Evolutionary conservation across 202 grass and related monocot genomes (phyloP).

Genomic region (Panicum virgatum): DNA sequence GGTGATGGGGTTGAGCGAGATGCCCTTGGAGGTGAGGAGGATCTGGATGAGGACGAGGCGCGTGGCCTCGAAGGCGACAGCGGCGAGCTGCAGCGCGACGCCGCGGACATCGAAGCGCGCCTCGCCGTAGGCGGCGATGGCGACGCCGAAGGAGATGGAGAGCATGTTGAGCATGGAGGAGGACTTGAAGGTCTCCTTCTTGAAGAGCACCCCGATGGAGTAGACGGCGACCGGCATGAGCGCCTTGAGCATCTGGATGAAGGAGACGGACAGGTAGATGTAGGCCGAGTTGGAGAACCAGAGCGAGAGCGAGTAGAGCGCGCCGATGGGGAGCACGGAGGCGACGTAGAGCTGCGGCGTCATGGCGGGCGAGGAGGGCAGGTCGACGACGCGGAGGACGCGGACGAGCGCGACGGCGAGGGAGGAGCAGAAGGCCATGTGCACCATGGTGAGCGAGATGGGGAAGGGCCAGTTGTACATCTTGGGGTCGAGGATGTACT

Average conservation of each 20-base stretch:
- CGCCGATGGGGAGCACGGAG: constrained; percentile 82
- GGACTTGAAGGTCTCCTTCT: constrained; percentile 72
- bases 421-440: constrained; percentile 88
- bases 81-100: constrained; percentile 76
- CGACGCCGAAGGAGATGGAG: constrained; percentile 94
- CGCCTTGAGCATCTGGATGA: constrained; percentile 99
- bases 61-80: constrained; percentile 86
- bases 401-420: constrained; percentile 80
- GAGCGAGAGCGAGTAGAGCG: constrained; percentile 87
- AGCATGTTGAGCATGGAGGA: constrained; percentile 93
- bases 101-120: constrained; percentile 69
- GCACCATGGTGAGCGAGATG: constrained; percentile 87
- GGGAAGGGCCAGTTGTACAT: constrained; percentile 98
- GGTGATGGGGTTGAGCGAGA: constrained; percentile 94
- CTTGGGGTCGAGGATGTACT: constrained; percentile 92
- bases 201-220: constrained; percentile 80
- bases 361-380: constrained; percentile 67
- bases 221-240: constrained; percentile 94
- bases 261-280: constrained; percentile 98
- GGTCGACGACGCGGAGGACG: constrained; percentile 69
- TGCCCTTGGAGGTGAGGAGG: constrained; percentile 94
- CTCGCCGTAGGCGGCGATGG: constrained; percentile 91
- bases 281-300: constrained; percentile 37
- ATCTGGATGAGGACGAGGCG: constrained; percentile 97
- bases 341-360: constrained; percentile 63